phyloP scores from a whole-genome alignment of 2,329 filamentous ascomycete species.

The Colletotrichum tamarilloi region DNA sequence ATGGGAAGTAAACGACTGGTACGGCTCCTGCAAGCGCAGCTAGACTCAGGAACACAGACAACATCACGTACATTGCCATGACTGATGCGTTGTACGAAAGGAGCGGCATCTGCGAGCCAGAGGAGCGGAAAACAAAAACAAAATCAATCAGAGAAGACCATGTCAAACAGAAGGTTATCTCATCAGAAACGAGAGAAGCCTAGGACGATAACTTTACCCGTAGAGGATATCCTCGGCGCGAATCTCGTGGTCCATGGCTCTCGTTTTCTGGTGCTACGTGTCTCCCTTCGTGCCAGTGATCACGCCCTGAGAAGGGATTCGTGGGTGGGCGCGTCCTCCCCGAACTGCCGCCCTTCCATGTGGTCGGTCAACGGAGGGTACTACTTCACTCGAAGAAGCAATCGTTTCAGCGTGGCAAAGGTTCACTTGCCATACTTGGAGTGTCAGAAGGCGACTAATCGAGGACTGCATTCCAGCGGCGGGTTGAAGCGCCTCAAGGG shows the following conservation, averaged over 20 bases:
- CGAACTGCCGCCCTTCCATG: slow-evolving; percentile 2
- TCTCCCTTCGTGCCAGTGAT: slow-evolving; percentile 32
- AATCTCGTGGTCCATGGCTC: slow-evolving; percentile 12
- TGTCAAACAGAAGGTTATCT: slow-evolving; percentile 23
- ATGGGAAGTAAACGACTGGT: slow-evolving; percentile 71
- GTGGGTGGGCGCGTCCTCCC: slow-evolving; percentile 20
- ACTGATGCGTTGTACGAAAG: slow-evolving; percentile 33
- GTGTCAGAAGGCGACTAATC: slow-evolving; percentile 9
- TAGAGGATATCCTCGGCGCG: slow-evolving; percentile 16
- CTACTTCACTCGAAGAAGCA: slow-evolving; percentile 13
- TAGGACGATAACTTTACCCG: slow-evolving; percentile 8
- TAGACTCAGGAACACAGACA: slow-evolving; percentile 43
- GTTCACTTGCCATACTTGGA: slow-evolving; percentile 12
- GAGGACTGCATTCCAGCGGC: slow-evolving; percentile 24
- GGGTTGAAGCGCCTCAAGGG: slow-evolving; percentile 25
- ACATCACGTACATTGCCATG: slow-evolving; percentile 45
- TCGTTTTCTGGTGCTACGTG: slow-evolving; percentile 1
- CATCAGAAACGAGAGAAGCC: slow-evolving; percentile 15
- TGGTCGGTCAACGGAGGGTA: slow-evolving; percentile 3
- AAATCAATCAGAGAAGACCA: slow-evolving; percentile 23
- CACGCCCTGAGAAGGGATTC: slow-evolving; percentile 29
- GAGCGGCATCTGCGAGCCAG: slow-evolving; percentile 32
- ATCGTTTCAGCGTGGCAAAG: slow-evolving; percentile 13
- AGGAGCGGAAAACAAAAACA: slow-evolving; percentile 34
- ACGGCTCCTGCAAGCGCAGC: slow-evolving; percentile 46